Evolutionary conservation across 495 filamentous ascomycete genomes (phyloP).

Genomic region (Neurospora sp.): DNA sequence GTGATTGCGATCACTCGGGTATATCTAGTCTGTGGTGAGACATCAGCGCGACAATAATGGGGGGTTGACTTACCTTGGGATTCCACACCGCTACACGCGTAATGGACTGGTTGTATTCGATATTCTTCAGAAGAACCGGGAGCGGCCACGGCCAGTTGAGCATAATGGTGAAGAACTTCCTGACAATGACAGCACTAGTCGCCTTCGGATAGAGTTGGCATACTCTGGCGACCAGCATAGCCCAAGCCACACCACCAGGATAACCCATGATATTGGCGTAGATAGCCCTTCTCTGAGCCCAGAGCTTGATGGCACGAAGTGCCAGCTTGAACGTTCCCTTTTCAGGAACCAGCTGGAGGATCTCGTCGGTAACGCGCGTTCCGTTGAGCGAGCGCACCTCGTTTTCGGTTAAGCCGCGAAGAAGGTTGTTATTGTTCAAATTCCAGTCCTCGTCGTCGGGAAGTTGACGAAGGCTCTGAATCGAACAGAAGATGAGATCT

Average conservation of each 20-base stretch:
- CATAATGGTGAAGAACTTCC: conserved; percentile 91
- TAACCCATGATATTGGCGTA: conserved; percentile 95
- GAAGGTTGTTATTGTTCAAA: conserved; percentile 68
- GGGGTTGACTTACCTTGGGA: conserved; percentile 53
- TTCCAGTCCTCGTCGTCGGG: conserved; percentile 53
- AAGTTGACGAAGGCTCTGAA: conserved; percentile 58
- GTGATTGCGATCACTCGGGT: conserved; percentile 69
- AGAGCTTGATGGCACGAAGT: conserved; percentile 84
- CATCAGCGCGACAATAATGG: conserved; percentile 15
- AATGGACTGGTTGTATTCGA: conserved; percentile 71
- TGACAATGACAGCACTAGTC: conserved; percentile 70
- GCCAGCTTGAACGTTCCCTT: conserved; percentile 79
- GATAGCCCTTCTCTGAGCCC: conserved; percentile 87
- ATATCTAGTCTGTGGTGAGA: conserved; percentile 48
- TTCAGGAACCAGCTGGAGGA: conserved; percentile 80
- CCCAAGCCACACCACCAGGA: conserved; percentile 95
- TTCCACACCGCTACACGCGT: conserved; percentile 76
- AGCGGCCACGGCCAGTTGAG: conserved; percentile 87
- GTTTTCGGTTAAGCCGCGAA: conserved; percentile 76
- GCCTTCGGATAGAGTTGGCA: conserved; percentile 97
- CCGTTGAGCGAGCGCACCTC: conserved; percentile 87
- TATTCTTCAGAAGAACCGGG: conserved; percentile 78
- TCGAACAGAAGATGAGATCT: conserved; percentile 84
- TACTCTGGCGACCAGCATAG: conserved; percentile 89
- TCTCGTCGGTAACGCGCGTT: conserved; percentile 85